Evolutionary conservation across 2,329 filamentous ascomycete genomes (phyloP).

Genomic region (Paecilomyces variotii): DNA sequence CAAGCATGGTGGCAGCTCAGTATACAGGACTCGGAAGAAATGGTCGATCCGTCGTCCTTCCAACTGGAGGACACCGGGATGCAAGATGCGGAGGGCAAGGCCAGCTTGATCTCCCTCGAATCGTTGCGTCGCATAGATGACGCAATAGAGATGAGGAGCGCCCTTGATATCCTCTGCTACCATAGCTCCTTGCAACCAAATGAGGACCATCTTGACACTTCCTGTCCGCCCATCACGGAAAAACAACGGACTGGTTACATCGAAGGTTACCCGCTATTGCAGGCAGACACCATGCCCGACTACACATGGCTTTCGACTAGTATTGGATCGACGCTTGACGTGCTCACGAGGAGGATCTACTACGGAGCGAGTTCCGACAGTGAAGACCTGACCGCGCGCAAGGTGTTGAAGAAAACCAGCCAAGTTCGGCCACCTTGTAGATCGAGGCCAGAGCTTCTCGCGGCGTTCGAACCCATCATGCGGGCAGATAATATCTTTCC

Average conservation of each 20-base stretch:
- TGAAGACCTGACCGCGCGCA: conserved; percentile 19
- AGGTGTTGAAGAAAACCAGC: conserved; percentile 21
- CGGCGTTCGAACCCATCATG: conserved; percentile 47
- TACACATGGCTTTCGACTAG: conserved; percentile 31
- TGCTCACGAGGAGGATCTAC: conserved; percentile 20
- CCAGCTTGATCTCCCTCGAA: conserved; percentile 18
- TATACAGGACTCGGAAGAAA: conserved; percentile 49
- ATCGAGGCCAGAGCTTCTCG: conserved; percentile 33
- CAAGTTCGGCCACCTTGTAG: conserved; percentile 14
- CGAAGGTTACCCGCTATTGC: conserved; percentile 46
- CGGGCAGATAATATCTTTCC: conserved; percentile 27
- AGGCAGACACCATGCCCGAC: conserved; percentile 42
- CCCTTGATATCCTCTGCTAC: conserved; percentile 26
- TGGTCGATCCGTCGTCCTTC: conserved; percentile 26
- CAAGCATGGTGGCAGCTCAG: conserved; percentile 63
- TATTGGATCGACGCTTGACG: conserved; percentile 25
- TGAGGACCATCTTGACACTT: conserved; percentile 52
- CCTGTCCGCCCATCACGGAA: conserved; percentile 49
- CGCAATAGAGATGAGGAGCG: conserved; percentile 27
- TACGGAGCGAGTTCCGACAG: conserved; percentile 9
- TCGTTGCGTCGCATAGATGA: conserved; percentile 19
- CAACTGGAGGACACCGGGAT: conserved; percentile 1
- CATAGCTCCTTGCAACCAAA: conserved; percentile 17
- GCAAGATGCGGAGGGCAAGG: conserved; percentile 1
- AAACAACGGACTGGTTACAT: conserved; percentile 49